Evolutionary conservation across 1,284 basidiomycete species (phyloP).

Genomic region (Somion occarium): DNA sequence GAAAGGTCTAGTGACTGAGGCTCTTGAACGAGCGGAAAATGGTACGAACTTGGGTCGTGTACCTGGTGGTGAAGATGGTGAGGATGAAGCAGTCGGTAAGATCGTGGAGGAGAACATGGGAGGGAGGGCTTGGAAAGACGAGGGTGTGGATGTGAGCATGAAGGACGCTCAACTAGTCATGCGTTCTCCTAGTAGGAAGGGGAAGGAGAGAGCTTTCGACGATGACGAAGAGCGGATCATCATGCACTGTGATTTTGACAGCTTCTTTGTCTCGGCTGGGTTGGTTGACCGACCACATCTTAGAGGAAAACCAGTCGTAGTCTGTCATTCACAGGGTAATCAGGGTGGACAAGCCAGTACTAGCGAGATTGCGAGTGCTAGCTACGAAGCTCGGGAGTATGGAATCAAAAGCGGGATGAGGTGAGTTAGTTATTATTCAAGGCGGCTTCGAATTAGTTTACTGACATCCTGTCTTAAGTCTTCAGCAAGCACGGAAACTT

Average conservation of each 20-base stretch:
- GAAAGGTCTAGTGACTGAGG: constrained; percentile 75
- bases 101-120: constrained; percentile 23
- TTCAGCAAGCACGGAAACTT: constrained; percentile 80
- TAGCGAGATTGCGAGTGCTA: constrained; percentile 92
- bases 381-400: constrained; percentile 87
- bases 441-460: not conserved
- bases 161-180: constrained; percentile 47
- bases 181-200: constrained; percentile 39
- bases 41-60: constrained; percentile 7
- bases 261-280: constrained; percentile 94
- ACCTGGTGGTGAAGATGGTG: constrained; percentile 20
- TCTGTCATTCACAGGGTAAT: constrained; percentile 86
- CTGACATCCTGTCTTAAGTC: constrained; percentile 34
- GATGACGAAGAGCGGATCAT: constrained; percentile 58
- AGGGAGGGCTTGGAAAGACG: constrained; percentile 12
- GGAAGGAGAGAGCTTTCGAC: constrained; percentile 45
- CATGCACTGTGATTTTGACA: constrained; percentile 96
- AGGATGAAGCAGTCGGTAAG: constrained; percentile 21
- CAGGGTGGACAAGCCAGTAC: constrained; percentile 73
- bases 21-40: constrained; percentile 66
- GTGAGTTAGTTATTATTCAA: constrained; percentile 31
- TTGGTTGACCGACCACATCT: constrained; percentile 74
- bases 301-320: constrained; percentile 84
- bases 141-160: constrained; percentile 46
- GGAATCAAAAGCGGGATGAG: constrained; percentile 96